These are phyloP conservation scores for Capsella bursapastoris DNA, from an alignment of 345 rosid genomes.

Conservation along the genomic window DNA sequence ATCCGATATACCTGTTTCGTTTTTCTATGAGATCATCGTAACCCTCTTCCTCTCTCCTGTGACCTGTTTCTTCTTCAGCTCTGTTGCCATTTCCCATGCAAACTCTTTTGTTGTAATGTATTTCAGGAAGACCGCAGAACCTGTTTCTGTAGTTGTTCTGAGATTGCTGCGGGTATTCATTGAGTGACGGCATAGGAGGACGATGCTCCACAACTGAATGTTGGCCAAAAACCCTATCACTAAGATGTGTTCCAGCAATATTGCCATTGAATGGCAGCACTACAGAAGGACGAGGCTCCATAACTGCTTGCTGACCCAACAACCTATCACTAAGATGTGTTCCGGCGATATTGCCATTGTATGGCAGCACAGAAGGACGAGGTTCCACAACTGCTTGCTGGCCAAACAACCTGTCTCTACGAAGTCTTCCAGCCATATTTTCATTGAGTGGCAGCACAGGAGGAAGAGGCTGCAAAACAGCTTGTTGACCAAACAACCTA, in stretches of 20 bases:
- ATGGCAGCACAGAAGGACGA: neutral
- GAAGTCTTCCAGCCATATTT: neutral
- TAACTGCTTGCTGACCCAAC: neutral
- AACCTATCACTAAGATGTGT: constrained; percentile 6
- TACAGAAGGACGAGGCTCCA: neutral
- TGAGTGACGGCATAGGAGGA: neutral
- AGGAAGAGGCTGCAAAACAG: neutral
- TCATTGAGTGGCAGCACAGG: neutral
- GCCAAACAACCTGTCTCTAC: neutral
- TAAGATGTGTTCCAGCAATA: constrained; percentile 25
- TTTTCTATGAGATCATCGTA: neutral
- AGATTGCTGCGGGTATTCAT: constrained; percentile 16
- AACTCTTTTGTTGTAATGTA: constrained; percentile 16
- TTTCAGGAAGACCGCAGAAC: neutral
- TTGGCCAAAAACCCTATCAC: neutral
- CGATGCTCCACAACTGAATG: neutral
- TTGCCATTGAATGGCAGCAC: constrained; percentile 19
- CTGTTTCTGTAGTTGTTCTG: neutral
- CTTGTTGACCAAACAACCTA: neutral
- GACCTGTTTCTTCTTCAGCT: neutral
- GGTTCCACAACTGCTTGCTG: neutral
- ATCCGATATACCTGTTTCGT: neutral
- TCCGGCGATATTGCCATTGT: neutral
- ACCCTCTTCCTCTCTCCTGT: constrained; percentile 6
- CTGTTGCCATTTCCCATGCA: constrained; percentile 15